Evolutionary conservation across 2,329 filamentous ascomycete genomes (phyloP), one percentile per base, ranked within the genome.

Genomic region (Akanthomyces muscarius): DNA sequence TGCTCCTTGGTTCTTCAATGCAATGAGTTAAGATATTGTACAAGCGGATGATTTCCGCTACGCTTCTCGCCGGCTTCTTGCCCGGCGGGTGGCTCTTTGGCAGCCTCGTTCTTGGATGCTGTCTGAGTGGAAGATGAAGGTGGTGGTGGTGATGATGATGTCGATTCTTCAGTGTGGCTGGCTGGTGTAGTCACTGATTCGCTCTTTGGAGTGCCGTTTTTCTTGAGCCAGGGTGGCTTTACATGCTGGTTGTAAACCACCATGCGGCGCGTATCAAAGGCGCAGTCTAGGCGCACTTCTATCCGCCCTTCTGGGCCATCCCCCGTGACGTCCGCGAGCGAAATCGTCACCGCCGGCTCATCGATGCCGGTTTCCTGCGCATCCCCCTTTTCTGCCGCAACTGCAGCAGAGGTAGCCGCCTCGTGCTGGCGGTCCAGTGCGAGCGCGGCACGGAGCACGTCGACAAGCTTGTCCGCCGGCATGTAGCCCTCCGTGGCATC

Each of bases 301-400:
- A 30, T 53, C 11, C 45, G 47, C 33, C n/a, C 28, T 28, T 70
- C 65, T 36, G 33, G 33, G 6, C 64, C 65, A 1, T 38, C 28
- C 8, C 25, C 67, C 2, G 69, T 65, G 0, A 79, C 68, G n/a
- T 77, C 72, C 66, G 82, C 77, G 6, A 82, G 70, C 28, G 36
- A 28, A 33, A 60, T 52, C 8, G 47, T 60, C 3, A 61, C n/a
- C 8, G 59, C 50, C 5, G 59, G 50, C 14, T 48, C 59, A 13
- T 38, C 30, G 2, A 25, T 11, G 13, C 36, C 4, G 5, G 42
- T 38, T 30, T n/a, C 16, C 7, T 57, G 23, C 25, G 47, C 52
- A 33, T 8, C 42, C 4, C 5, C 30, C n/a, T 16, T 41, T 63
- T 64, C 16, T 70, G 13, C 38, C 66, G 10, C 25, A 2, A 44